A percentile compares a stretch with the other conserved stretches of the same genome.
Conservation (phyloP, 2,329 filamentous ascomycete species). For the Fusarium globosum region DNA sequence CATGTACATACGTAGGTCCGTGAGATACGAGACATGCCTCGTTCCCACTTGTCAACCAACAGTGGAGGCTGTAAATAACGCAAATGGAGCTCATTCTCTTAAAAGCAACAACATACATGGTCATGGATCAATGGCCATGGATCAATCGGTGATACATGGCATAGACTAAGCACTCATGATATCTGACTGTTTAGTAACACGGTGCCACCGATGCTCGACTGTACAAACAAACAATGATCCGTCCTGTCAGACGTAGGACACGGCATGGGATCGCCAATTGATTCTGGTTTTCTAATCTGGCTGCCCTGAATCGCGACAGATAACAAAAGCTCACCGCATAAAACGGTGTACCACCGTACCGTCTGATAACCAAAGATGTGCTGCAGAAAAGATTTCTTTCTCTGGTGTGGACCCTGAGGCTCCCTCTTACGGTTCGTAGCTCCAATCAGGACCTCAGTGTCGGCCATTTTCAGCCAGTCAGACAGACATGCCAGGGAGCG, state of each 20-base stretch:
- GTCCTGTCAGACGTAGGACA: constrained; percentile 2
- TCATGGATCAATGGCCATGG: background rate
- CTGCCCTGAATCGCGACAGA: constrained; percentile 25
- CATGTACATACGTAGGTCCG: background rate
- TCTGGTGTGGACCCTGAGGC: constrained; percentile 45
- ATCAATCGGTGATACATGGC: background rate
- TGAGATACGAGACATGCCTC: constrained; percentile 24
- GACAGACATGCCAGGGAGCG: constrained; percentile 9
- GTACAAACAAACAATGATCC: background rate
- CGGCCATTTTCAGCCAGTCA: constrained; percentile 30
- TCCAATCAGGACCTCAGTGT: constrained; percentile 34
- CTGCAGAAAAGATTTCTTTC: constrained; percentile 1
- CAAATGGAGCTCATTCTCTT: constrained; percentile 10
- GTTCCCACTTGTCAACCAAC: constrained; percentile 22
- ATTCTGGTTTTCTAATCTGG: constrained; percentile 13
- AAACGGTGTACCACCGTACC: constrained; percentile 27
- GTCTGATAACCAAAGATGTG: constrained; percentile 35
- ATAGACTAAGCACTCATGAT: background rate
- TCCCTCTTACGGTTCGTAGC: constrained; percentile 23
- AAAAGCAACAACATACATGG: background rate
- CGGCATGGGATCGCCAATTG: constrained; percentile 12
- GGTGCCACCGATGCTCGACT: background rate
- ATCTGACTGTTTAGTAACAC: background rate
- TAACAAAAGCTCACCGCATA: constrained; percentile 13
- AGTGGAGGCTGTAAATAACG: constrained; percentile 30